Evolutionary conservation across 2,329 filamentous ascomycete genomes (phyloP), one percentile per base, ranked within the genome.

Genomic region (Byssoonygena ceratinophila): DNA sequence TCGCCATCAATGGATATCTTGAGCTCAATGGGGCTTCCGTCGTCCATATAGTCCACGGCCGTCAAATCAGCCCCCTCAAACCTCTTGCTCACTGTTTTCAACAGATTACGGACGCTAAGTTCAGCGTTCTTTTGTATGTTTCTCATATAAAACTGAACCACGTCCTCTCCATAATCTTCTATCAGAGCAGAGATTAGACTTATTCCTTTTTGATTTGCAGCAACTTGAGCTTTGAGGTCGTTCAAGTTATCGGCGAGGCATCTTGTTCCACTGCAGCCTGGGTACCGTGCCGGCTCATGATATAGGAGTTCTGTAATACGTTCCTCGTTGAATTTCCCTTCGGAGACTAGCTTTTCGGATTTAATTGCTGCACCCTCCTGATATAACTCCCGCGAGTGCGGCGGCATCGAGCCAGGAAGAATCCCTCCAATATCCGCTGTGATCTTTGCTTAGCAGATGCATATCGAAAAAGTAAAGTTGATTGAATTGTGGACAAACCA

Each of bases 131-230:
- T 76, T 65, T 91, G 85, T 57, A 91, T 91, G 18, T 77, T 83
- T 25, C 75, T 72, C 87, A 91, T 90, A 65, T 89, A 89, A 60
- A 85, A 82, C 57, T 85, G 80, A 0, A 90, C 86, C 0, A 84
- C 82, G 1, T 80, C 73, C 62, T 85, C 78, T 12, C 81, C 80
- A 59, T 88, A 90, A 61, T 91, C 86, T 34, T 79, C 77, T 59
- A 90, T 87, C 2, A 90, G 70, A 0, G 77, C 74, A 36, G 75
- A 76, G 56, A 91, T 88, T 18, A 88, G 74, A 39, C 79, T 82
- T 61, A 88, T 88, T 4, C 87, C 87, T 63, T 87, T 88, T 60
- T 87, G 83, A 60, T 92, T 91, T 7, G 86, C 85, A 1, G 87
- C 85, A 4, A 90, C 81, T 63, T 90, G 85, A 0, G 87, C 87